Conservation (phyloP, 1,284 basidiomycete genomes). For the Cryptococcus sp. region DNA sequence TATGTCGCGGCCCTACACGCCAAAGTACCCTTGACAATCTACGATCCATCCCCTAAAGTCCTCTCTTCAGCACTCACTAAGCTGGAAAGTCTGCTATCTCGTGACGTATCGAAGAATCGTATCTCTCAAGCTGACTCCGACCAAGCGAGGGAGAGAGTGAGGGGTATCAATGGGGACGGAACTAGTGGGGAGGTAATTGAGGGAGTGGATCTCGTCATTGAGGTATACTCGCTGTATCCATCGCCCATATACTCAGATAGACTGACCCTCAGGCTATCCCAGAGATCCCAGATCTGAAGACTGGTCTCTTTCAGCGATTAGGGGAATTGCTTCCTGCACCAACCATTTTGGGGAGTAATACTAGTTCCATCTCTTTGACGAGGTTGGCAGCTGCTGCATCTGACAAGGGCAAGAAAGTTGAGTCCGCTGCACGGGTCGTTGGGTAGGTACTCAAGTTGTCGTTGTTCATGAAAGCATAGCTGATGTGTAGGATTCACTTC, state of each 20-base stretch:
- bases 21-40: conserved; percentile 31
- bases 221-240: conserved; percentile 59
- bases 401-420: conserved; percentile 50
- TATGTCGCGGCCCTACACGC: conserved; percentile 43
- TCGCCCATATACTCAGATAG: background rate
- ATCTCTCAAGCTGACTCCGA: conserved; percentile 66
- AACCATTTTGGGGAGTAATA: conserved; percentile 87
- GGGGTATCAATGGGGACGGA: conserved; percentile 51
- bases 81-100: conserved; percentile 70
- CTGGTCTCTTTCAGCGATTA: conserved; percentile 69
- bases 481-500: conserved; percentile 65
- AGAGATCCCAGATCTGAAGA: conserved; percentile 77
- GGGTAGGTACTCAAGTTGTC: conserved; percentile 6
- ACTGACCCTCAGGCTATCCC: conserved; percentile 67
- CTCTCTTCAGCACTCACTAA: conserved; percentile 26
- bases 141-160: conserved; percentile 64
- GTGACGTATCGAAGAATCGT: conserved; percentile 80
- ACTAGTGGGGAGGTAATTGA: conserved; percentile 48
- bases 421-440: conserved; percentile 64
- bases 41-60: conserved; percentile 38
- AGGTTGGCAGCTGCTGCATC: conserved; percentile 81
- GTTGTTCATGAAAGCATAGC: background rate
- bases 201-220: conserved; percentile 84
- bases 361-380: conserved; percentile 89
- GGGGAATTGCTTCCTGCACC: conserved; percentile 63